Percentiles rank a stretch among this genome's conserved stretches.
Conservation (phyloP, 495 filamentous ascomycete genomes). For the Aspergillus nidulans region DNA sequence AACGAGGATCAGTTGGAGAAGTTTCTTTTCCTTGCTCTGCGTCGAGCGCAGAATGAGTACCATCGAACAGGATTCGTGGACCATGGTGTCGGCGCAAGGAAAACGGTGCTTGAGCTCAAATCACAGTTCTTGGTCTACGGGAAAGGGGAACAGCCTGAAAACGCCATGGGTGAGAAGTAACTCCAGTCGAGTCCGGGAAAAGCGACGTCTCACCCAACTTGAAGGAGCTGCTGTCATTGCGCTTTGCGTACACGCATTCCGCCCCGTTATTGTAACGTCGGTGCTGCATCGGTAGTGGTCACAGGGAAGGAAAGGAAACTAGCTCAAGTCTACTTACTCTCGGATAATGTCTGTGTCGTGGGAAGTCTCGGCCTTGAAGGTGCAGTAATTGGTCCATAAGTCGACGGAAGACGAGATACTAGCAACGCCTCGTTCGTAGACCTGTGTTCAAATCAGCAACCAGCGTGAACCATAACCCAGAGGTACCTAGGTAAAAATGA, state of each 20-base stretch:
- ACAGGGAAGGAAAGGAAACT: conserved; percentile 57
- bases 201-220: conserved; percentile 54
- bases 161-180: conserved; percentile 57
- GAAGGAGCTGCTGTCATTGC: conserved; percentile 30
- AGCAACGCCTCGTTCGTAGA: conserved; percentile 92
- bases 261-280: conserved; percentile 28
- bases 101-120: conserved; percentile 25
- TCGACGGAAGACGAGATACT: conserved; percentile 92
- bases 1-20: conserved; percentile 31
- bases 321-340: conserved; percentile 87
- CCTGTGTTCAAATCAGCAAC: conserved; percentile 45
- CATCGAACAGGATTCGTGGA: conserved; percentile 28
- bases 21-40: conserved; percentile 21
- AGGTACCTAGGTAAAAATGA: no score
- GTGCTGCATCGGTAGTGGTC: conserved; percentile 39
- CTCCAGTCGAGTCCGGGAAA: conserved; percentile 37
- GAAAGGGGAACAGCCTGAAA: conserved; percentile 48
- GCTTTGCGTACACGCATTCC: conserved; percentile 30
- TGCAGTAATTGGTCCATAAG: conserved; percentile 94
- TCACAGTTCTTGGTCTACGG: conserved; percentile 13
- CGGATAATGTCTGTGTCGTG: conserved; percentile 92
- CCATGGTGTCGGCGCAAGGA: conserved; percentile 30
- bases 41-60: conserved; percentile 32
- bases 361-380: conserved; percentile 94
- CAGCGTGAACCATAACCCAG: background rate